Base-by-base conservation (phyloP, 495 filamentous ascomycete species). In the Melanomma pulvis-pyrius region DNA sequence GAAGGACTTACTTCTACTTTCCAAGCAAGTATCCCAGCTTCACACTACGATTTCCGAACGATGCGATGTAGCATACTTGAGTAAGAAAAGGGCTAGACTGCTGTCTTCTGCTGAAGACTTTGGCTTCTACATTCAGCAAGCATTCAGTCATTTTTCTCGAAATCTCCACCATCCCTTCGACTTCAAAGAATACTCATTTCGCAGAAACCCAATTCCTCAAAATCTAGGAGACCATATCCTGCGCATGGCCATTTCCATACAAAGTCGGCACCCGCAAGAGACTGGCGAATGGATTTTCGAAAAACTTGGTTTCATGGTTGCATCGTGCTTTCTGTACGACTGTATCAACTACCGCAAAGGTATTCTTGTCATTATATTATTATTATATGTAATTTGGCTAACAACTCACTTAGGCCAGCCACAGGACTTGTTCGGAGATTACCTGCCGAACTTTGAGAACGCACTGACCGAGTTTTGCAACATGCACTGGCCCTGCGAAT, bases 171-270 rank as follows among this genome's bases (percentile, higher is more conserved):
- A 49, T 1, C 75, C 79, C 0, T 82, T 82, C 59, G 68, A 82
- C 61, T 82, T 81, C 64, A 71, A 79, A 5, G 41, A 77, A 15
- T 74, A 66, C 12, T 70, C 77, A n/a, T 69, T 80, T 36, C 26
- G 44, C 15, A 70, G 73, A 30, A 79, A 72, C 48, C 78, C 79
- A 1, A 78, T 80, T 26, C 79, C 75, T 7, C 48, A 41, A n/a
- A 73, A 79, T 32, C 75, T 80, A 36, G 67, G 70, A 9, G 74
- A 64, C 15, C 70, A 77, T 24, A 78, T 78, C 44, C 59, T 77
- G 0, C 67, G 69, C 17, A 56, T 76, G 7, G 76, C 76, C 22
- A 56, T 71, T 11, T 46, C 55, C 2, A 50, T 76, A 12, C 53
- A 57, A 26, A 19, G 2, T 8, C 11, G 39, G 21, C 21, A 1